A percentile compares a stretch with the other conserved stretches of the same genome.
Evolutionary conservation across 352 stramenopile genomes (phyloP).

Genomic region (Phytophthora cajani): DNA sequence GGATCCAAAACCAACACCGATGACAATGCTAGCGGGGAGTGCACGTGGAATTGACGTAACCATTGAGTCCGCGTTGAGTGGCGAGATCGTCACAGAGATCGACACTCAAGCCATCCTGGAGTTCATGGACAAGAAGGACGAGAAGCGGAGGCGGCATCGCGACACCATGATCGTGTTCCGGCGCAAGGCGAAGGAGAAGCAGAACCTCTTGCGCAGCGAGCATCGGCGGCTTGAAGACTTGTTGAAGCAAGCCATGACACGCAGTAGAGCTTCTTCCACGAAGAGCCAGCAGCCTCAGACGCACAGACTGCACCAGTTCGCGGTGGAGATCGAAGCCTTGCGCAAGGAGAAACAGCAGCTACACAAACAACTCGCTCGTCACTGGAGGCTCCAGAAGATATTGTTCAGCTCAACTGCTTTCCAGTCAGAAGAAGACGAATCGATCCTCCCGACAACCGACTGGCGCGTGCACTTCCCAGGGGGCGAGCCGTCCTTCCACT

Average conservation of each 20-base stretch:
- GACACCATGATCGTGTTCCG: background rate
- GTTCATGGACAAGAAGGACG: background rate
- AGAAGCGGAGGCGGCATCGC: background rate
- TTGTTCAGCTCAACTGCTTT: background rate
- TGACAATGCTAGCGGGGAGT: background rate
- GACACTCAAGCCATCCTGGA: background rate
- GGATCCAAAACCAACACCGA: background rate
- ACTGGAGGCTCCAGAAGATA: background rate
- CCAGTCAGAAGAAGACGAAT: slow-evolving; percentile 2
- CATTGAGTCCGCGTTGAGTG: background rate
- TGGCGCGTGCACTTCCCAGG: slow-evolving; percentile 10
- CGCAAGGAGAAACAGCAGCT: background rate
- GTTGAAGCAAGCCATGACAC: background rate
- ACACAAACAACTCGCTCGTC: background rate
- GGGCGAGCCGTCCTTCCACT: slow-evolving; percentile 7
- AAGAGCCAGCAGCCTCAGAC: background rate
- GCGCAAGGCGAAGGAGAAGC: background rate
- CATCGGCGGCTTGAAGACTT: background rate
- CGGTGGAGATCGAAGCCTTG: background rate
- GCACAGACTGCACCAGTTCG: background rate
- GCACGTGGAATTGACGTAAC: background rate
- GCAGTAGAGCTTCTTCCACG: background rate
- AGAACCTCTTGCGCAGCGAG: background rate
- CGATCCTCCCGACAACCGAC: slow-evolving; percentile 7
- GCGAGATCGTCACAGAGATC: background rate